Evolutionary conservation across 352 stramenopile species (phyloP).

Genomic region (Phytophthora pluvialis): DNA sequence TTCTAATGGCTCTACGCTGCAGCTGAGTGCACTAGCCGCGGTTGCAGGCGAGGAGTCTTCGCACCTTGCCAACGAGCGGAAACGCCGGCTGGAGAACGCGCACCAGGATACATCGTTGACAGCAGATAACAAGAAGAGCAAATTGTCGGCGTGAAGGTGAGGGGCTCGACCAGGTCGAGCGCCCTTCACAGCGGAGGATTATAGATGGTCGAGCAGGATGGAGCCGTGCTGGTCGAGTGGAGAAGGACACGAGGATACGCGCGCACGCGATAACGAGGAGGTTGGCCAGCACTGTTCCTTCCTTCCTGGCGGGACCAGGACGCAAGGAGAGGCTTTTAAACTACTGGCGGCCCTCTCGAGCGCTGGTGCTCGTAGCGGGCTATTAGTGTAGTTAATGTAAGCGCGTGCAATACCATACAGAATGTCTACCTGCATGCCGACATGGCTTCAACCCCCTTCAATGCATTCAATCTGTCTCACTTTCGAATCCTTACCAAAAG

Average conservation of each 20-base stretch:
- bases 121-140: conserved; percentile 62
- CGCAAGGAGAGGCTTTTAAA: conserved; percentile 20
- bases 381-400: conserved; percentile 53
- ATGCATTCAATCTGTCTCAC: too few species aligned
- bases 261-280: conserved; percentile 7
- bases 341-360: conserved; percentile 19
- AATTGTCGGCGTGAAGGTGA: conserved; percentile 53
- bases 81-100: conserved; percentile 55
- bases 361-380: conserved; percentile 33
- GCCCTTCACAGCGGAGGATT: conserved; percentile 20
- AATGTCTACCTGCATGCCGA: conserved; percentile 26
- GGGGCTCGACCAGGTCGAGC: conserved; percentile 3
- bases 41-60: conserved; percentile 73
- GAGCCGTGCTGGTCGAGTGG: conserved; percentile 11
- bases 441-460: too few species aligned
- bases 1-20: conserved; percentile 63
- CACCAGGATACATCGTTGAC: conserved; percentile 36
- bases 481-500: not conserved
- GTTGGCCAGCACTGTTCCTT: conserved; percentile 1
- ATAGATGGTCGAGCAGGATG: conserved; percentile 16
- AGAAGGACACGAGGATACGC: conserved; percentile 3
- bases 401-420: conserved; percentile 41
- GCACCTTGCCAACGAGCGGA: conserved; percentile 63
- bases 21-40: conserved; percentile 69
- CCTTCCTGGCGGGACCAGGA: conserved; percentile 15